Evolutionary conservation across 257 asterid genomes (phyloP), one percentile per base, ranked within the genome.

Genomic region (Handroanthus guayacan): DNA sequence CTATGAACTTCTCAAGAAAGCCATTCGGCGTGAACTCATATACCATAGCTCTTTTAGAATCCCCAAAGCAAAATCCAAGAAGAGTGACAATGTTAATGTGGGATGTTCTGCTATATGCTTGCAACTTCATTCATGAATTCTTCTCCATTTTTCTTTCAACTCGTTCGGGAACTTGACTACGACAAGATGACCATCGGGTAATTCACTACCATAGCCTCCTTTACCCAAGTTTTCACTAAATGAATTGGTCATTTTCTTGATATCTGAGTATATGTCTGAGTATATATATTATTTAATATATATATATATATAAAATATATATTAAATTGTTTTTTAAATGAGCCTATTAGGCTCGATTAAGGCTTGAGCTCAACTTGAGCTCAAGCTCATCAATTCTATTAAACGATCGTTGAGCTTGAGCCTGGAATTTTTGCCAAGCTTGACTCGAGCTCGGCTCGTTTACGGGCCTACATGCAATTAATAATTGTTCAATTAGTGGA

Each of bases 1-100:
- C 31, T 56, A 82, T 67, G 64, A 82, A 75, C 20, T 80, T 80
- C 0, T 82, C 89, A 6, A 82, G 79, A 5, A 84, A 86, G 9
- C 83, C 87, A 55, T 86, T 86, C 0, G 83, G 75, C 89, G 83
- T 83, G 79, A 76, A 86, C 3, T 86, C 87, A 37, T 78, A 83
- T 6, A 82, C 11, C 4, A 82, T 80, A 47, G 85, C 84, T 51
- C 79, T 82, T 70, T 79, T 80, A 0, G n/a, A 43, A 5, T 85
- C 80, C 16, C 82, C 78, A 34, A 50, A 72, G 43, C 89, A 82
- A 14, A 82, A 82, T 2, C 86, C 86, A 45, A 69, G 25, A 38
- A 84, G 86, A 17, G 56, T 65, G 58, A 85, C 80, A 0, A 82
- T 55, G 67, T 80, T 86, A 31, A 83, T 78, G 25, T 82, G 87